Evolutionary conservation across 2,329 filamentous ascomycete species (phyloP).

Genomic region (Beauveria australis): DNA sequence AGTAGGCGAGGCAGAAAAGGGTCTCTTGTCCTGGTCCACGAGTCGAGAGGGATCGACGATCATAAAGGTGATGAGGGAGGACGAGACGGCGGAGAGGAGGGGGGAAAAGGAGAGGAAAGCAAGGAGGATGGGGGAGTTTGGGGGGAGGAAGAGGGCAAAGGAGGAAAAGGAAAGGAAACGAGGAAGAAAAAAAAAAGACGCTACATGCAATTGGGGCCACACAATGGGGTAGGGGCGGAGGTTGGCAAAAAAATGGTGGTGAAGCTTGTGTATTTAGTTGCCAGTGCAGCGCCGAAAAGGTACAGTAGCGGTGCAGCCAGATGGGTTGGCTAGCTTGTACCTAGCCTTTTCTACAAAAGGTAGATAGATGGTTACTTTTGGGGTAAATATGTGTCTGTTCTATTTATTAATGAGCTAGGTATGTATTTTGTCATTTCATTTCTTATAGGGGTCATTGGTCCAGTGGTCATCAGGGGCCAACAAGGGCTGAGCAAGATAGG

Average conservation of each 20-base stretch:
- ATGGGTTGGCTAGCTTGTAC: background rate
- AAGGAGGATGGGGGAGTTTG: background rate
- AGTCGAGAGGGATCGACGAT: background rate
- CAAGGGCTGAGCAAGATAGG: no score
- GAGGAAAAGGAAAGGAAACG: background rate
- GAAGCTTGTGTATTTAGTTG: background rate
- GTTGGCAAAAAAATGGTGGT: background rate
- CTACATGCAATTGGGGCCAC: constrained; percentile 2
- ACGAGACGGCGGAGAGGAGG: background rate
- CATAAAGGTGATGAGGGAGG: background rate
- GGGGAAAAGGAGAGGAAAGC: background rate
- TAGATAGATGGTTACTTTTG: no score
- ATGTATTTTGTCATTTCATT: no score
- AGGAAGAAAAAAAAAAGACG: constrained; percentile 3
- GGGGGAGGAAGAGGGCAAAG: background rate
- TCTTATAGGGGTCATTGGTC: no score
- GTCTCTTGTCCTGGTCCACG: constrained; percentile 2
- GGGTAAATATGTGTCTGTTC: no score
- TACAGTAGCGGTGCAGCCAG: no score
- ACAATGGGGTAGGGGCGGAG: constrained; percentile 2
- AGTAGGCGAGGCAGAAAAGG: background rate
- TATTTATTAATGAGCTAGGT: no score
- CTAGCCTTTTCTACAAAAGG: no score
- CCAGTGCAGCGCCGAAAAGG: no score
- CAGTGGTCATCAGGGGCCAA: no score